Conservation (phyloP, 2,329 filamentous ascomycete genomes). For the Fusarium mexicanum region DNA sequence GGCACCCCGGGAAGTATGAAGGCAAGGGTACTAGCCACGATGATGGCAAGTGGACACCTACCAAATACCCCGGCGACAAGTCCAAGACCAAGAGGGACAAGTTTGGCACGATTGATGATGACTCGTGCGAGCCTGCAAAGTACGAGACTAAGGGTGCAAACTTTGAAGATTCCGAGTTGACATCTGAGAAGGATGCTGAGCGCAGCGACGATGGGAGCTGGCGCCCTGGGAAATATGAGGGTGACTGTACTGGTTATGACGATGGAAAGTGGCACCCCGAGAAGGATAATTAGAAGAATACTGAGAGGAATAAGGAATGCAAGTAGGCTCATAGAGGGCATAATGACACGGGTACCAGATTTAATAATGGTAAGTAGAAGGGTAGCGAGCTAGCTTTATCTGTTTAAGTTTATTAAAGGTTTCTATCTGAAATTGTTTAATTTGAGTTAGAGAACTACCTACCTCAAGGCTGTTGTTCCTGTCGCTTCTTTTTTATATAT, state of each 20-base stretch:
- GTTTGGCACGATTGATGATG: not conserved
- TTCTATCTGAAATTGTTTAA: not conserved
- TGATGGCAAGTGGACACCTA: not conserved
- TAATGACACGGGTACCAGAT: not conserved
- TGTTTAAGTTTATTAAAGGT: accelerated
- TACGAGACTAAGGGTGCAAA: not conserved
- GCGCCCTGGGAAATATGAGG: not conserved
- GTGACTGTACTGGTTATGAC: not conserved
- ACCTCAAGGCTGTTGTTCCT: not conserved
- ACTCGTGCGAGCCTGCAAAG: not conserved
- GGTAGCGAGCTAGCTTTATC: not conserved
- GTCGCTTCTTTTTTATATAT: not conserved
- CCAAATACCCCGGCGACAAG: not conserved
- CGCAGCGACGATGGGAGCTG: not conserved
- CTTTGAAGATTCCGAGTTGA: not conserved
- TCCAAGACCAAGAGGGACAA: not conserved
- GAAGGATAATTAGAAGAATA: not conserved
- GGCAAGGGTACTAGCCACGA: not conserved
- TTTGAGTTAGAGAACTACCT: no score
- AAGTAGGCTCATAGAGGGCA: not conserved
- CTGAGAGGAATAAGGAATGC: not conserved
- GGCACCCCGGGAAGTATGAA: constrained; percentile 5
- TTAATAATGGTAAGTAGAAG: not conserved
- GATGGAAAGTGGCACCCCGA: not conserved
- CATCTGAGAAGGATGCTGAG: not conserved